A percentile compares a stretch with the other conserved stretches of the same genome.
Evolutionary conservation across 106 monocot genomes (phyloP).

Genomic region (Narthecium ossifragum): DNA sequence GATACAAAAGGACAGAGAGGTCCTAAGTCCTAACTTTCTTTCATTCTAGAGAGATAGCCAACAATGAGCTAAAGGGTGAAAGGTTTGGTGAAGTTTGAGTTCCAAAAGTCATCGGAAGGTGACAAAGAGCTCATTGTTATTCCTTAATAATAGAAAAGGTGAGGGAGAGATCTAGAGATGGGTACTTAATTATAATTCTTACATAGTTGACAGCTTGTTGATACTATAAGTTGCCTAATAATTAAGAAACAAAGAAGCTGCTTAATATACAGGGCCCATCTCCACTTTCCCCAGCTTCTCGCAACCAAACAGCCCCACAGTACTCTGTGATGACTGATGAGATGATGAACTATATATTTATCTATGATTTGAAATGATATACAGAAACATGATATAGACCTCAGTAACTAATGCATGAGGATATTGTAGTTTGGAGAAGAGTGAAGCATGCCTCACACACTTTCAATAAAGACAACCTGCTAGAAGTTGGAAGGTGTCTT

Average conservation of each 20-base stretch:
- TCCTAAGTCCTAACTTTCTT: not conserved
- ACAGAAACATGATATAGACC: too few species aligned
- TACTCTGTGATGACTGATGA: too few species aligned
- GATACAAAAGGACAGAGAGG: not conserved
- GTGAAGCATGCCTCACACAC: too few species aligned
- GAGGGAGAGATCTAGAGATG: not conserved
- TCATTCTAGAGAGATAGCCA: not conserved
- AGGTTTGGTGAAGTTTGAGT: constrained; percentile 3
- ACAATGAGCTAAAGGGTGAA: not conserved
- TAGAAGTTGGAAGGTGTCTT: too few species aligned
- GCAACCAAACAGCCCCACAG: too few species aligned
- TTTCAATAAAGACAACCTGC: too few species aligned
- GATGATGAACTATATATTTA: too few species aligned
- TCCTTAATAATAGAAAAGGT: not conserved
- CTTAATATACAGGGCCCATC: not conserved
- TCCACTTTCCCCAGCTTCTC: too few species aligned
- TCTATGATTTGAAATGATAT: too few species aligned
- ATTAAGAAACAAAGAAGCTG: not conserved
- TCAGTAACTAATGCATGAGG: too few species aligned
- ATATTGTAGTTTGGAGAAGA: too few species aligned
- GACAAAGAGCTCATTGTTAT: not conserved
- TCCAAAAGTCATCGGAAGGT: constrained; percentile 5
- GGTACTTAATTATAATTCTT: not conserved
- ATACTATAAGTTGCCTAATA: not conserved
- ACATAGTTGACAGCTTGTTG: not conserved